Percentiles rank a stretch among this genome's conserved stretches.
Evolutionary conservation across 2,329 filamentous ascomycete species (phyloP).

Genomic region (Cladosporium sp.): DNA sequence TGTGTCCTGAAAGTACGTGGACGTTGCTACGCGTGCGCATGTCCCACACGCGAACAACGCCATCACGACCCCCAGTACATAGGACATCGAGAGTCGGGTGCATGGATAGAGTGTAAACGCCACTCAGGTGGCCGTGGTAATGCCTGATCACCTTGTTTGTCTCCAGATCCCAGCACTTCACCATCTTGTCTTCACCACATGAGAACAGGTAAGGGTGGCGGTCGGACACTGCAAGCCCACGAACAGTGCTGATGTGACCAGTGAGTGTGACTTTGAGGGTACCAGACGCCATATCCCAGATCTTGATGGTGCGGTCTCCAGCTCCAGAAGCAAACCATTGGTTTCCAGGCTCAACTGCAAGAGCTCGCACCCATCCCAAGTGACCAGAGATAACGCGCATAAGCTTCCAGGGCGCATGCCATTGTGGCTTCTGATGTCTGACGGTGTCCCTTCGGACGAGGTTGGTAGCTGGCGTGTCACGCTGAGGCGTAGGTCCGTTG

Average conservation of each 20-base stretch:
- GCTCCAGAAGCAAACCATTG: conserved; percentile 97
- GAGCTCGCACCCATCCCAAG: conserved; percentile 85
- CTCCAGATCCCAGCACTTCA: conserved; percentile 99
- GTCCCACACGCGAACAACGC: conserved; percentile 94
- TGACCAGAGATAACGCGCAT: conserved; percentile 97
- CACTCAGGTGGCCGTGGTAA: conserved; percentile 94
- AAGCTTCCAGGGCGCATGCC: conserved; percentile 98
- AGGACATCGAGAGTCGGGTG: conserved; percentile 94
- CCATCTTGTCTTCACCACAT: conserved; percentile 99
- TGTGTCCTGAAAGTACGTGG: conserved; percentile 89
- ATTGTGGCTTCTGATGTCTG: conserved; percentile 76
- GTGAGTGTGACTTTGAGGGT: conserved; percentile 83
- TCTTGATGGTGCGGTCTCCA: conserved; percentile 95
- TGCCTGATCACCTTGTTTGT: conserved; percentile 99
- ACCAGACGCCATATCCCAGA: conserved; percentile 93
- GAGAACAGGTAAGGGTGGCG: conserved; percentile 96
- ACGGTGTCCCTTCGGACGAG: conserved; percentile 65
- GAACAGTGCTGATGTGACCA: conserved; percentile 90
- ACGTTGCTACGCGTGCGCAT: conserved; percentile 96
- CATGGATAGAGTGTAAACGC: conserved; percentile 89
- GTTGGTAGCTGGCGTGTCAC: conserved; percentile 54
- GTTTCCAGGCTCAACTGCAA: conserved; percentile 93
- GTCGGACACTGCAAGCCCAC: conserved; percentile 87
- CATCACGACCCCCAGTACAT: conserved; percentile 91
- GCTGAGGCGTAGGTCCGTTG: conserved; percentile 54